phyloP scores from a whole-genome alignment of 2,329 filamentous ascomycete genomes.

The Periconia sp. region DNA sequence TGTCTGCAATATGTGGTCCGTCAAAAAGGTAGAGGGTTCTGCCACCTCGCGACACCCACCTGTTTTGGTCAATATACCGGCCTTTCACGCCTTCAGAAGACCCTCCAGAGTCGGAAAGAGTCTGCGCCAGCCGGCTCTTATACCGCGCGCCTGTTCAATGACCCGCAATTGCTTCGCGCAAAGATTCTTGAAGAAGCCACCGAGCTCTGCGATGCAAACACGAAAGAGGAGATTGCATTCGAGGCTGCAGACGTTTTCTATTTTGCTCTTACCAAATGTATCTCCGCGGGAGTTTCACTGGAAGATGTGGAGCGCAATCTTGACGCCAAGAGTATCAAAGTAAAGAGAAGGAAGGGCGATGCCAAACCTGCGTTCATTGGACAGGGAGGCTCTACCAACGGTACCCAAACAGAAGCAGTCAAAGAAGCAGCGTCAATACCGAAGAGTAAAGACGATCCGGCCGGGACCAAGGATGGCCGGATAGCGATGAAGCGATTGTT shows the following conservation, averaged over 20 bases:
- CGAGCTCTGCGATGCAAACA: slow-evolving; percentile 85
- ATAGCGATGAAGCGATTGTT: slow-evolving; percentile 85
- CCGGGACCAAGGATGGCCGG: slow-evolving; percentile 54
- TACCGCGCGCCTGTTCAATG: slow-evolving; percentile 88
- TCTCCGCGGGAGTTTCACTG: slow-evolving; percentile 79
- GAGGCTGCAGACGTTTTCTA: slow-evolving; percentile 96
- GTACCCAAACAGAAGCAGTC: slow-evolving; percentile 43
- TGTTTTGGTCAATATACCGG: slow-evolving; percentile 88
- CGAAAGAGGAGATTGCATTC: slow-evolving; percentile 82
- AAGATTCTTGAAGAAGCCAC: slow-evolving; percentile 99
- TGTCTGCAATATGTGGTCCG: slow-evolving; percentile 86
- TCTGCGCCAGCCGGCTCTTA: slow-evolving; percentile 90
- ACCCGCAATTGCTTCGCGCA: slow-evolving; percentile 82
- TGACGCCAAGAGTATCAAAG: slow-evolving; percentile 92
- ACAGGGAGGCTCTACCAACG: slow-evolving; percentile 58
- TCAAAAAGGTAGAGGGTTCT: slow-evolving; percentile 88
- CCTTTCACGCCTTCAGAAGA: slow-evolving; percentile 83
- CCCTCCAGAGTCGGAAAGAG: slow-evolving; percentile 75
- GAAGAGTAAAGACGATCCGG: slow-evolving; percentile 55
- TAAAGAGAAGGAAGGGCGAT: slow-evolving; percentile 89
- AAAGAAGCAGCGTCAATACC: slow-evolving; percentile 57
- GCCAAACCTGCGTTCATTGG: slow-evolving; percentile 92
- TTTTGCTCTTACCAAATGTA: slow-evolving; percentile 89
- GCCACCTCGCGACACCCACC: slow-evolving; percentile 86
- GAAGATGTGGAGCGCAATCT: slow-evolving; percentile 90